These are phyloP conservation scores for Candida bentonensis DNA, from an alignment of 805 yeast genomes.

Conservation along the genomic window DNA sequence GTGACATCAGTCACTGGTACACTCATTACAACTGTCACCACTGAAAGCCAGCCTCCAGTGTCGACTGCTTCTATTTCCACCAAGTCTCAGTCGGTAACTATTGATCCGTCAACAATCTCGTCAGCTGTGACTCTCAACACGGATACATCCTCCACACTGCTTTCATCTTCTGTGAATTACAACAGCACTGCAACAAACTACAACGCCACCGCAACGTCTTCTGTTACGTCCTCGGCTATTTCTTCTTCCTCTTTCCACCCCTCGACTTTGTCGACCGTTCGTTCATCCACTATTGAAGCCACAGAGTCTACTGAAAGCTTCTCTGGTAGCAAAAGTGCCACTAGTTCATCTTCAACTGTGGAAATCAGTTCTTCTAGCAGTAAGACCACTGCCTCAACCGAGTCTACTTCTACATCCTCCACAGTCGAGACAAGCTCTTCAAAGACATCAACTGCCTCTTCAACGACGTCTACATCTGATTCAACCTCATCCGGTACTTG, in stretches of 20 bases:
- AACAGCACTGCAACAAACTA: not conserved
- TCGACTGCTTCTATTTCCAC: not conserved
- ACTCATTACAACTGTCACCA: constrained; percentile 2
- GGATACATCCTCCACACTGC: not conserved
- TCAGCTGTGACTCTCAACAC: not conserved
- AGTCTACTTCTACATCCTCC: not conserved
- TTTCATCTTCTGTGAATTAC: not conserved
- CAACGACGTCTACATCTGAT: constrained; percentile 7
- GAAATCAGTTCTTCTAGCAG: not conserved
- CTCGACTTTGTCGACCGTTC: not conserved
- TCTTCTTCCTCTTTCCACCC: not conserved
- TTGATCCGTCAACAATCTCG: not conserved
- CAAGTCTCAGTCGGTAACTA: not conserved
- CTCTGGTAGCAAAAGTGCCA: constrained; percentile 1
- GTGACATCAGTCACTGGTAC: not conserved
- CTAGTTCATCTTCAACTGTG: not conserved
- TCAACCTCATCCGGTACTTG: constrained; percentile 6
- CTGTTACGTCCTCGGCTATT: constrained; percentile 4
- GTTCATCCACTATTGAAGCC: too few species aligned
- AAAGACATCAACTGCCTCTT: constrained; percentile 1
- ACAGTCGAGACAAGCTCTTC: constrained; percentile 5
- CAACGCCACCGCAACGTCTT: not conserved
- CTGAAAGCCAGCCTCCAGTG: constrained; percentile 5
- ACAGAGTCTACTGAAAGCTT: too few species aligned
- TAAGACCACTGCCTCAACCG: not conserved